Conservation (phyloP, 176 grass and related monocot genomes). For the Avena sativa region DNA sequence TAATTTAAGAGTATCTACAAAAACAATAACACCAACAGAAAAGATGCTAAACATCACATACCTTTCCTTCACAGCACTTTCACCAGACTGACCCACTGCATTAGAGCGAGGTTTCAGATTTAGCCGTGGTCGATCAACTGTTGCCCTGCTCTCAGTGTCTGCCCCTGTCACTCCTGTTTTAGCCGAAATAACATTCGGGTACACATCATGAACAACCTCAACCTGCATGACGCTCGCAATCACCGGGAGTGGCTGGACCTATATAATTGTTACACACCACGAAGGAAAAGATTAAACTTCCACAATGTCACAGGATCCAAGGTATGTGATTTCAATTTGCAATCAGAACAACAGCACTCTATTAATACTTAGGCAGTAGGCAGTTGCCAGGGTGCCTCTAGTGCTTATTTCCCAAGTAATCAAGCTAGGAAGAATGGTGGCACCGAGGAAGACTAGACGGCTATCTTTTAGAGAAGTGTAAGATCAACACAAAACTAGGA, state of each 20-base stretch:
- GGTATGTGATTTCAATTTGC: neutral
- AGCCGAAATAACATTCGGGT: slow-evolving; percentile 39
- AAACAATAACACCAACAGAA: neutral
- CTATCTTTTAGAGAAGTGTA: neutral
- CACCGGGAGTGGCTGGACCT: slow-evolving; percentile 48
- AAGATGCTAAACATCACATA: slow-evolving; percentile 26
- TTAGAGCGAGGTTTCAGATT: slow-evolving; percentile 83
- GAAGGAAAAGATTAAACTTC: slow-evolving; percentile 26
- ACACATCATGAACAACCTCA: slow-evolving; percentile 57
- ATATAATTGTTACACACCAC: slow-evolving; percentile 33
- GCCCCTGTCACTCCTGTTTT: slow-evolving; percentile 49
- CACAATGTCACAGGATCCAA: neutral
- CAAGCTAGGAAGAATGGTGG: neutral
- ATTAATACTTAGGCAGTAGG: neutral
- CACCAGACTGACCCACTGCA: slow-evolving; percentile 54
- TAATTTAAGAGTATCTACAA: slow-evolving; percentile 1
- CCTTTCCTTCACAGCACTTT: slow-evolving; percentile 72
- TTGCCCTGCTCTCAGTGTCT: slow-evolving; percentile 52
- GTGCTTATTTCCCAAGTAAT: neutral
- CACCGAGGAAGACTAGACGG: neutral
- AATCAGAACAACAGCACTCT: neutral
- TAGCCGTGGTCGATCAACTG: slow-evolving; percentile 65
- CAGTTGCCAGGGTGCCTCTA: neutral
- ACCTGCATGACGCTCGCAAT: slow-evolving; percentile 37
- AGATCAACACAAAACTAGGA: neutral